A percentile compares a stretch with the other conserved stretches of the same genome.
phyloP scores from a whole-genome alignment of 441 rosid genomes.

The Gossypium davidsonii region DNA sequence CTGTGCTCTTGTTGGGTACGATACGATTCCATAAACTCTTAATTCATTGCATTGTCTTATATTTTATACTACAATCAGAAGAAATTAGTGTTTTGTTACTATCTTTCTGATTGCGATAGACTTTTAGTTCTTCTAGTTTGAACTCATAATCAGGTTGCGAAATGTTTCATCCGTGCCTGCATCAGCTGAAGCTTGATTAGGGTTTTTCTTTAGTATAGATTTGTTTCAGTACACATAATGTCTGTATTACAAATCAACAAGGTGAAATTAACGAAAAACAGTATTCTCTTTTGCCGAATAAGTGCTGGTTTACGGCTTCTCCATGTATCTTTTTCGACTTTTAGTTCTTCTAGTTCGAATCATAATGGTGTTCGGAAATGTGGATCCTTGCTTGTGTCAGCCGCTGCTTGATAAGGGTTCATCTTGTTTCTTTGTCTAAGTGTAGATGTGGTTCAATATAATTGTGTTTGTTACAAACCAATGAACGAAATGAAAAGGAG shows the following conservation, averaged over 20 bases:
- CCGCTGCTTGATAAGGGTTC: neutral
- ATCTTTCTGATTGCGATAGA: too few relatives aligned
- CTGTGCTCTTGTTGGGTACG: slow-evolving; percentile 97
- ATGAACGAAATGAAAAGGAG: neutral
- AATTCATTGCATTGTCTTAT: neutral
- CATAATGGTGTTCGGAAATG: neutral
- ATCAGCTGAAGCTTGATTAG: neutral
- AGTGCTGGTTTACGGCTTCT: neutral
- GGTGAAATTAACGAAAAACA: neutral
- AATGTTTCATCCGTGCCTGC: neutral
- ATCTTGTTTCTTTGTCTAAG: neutral
- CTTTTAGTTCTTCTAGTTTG: neutral
- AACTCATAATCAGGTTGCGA: neutral
- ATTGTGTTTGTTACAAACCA: neutral
- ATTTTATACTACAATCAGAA: neutral
- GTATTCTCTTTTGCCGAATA: neutral
- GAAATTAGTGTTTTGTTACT: neutral
- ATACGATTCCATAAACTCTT: slow-evolving; percentile 21
- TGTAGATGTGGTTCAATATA: neutral
- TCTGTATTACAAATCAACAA: neutral
- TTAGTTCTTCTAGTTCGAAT: neutral
- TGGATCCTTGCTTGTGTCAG: neutral
- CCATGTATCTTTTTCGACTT: neutral
- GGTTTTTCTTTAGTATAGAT: neutral
- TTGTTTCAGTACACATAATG: neutral